Base-by-base conservation (phyloP, 306 rosid genomes). In the Medicago truncatula region DNA sequence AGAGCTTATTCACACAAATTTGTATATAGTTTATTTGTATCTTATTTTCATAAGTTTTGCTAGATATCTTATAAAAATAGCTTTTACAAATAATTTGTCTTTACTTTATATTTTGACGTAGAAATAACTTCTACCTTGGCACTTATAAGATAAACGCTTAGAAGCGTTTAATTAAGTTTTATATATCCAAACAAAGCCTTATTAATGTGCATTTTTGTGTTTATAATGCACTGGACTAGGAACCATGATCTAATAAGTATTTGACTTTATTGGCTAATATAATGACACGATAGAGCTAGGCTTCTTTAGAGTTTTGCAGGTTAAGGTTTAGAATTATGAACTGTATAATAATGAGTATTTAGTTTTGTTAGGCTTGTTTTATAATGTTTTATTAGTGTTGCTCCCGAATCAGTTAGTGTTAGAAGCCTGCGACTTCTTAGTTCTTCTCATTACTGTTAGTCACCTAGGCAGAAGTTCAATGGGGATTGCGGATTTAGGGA, bases 401-500 rank as follows among this genome's bases (percentile, higher is more conserved):
- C 20, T 75, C 38, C 16, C 13, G 39, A 21, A 73, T 73, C 34
- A 74, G 50, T 43, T 50, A 18, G 25, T 15, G 23, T 61, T 41
- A 71, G 78, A 43, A 21, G 47, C 13, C 25, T 18, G 12, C 9
- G 61, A 18, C 13, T 9, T 54, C 5, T 46, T 20, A 54, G 47
- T 73, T 53, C 50, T 50, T 78, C 64, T 68, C n/a, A 6, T 21
- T 41, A 31, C 69, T 14, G 67, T 61, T 61, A 15, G 23, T 1
- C 50, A 31, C 64, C 62, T 76, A 17, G 36, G 50, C 12, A 23
- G 50, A 43, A 4, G 41, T 67, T 50, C 58, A 40, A 25, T 4
- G 57, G 52, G 68, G 77, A 15, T 25, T 31, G 43, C 47, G 43
- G 74, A 46, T 78, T 83, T 39, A 31, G 60, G 31, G 54, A 9